Evolutionary conservation across 176 grass and related monocot species (phyloP).

Genomic region (Oryza meyeriana): DNA sequence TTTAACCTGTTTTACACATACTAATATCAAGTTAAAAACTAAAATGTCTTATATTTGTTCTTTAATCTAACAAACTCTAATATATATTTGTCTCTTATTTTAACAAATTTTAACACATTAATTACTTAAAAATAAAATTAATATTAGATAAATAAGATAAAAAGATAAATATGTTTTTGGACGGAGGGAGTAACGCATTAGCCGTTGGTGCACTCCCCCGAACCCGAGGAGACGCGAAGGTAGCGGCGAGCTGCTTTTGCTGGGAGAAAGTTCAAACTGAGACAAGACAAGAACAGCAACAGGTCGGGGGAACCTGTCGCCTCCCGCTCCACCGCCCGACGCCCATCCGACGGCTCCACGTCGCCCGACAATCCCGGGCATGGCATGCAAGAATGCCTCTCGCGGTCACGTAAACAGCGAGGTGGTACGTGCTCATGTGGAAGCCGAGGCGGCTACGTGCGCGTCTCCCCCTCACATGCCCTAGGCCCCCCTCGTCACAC

Average conservation of each 20-base stretch:
- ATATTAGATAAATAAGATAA: too few relatives aligned
- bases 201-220: background rate
- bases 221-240: background rate
- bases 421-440: constrained; percentile 39
- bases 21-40: too few relatives aligned
- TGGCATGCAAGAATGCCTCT: background rate
- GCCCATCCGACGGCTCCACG: background rate
- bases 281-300: background rate
- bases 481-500: background rate
- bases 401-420: constrained; percentile 4
- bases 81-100: too few relatives aligned
- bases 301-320: background rate
- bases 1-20: too few relatives aligned
- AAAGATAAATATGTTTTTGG: too few relatives aligned
- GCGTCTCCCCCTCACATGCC: constrained; percentile 39
- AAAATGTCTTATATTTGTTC: too few relatives aligned
- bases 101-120: too few relatives aligned
- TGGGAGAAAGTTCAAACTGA: background rate
- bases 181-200: too few relatives aligned
- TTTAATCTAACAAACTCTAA: too few relatives aligned
- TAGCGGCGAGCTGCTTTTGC: too few relatives aligned
- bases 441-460: constrained; percentile 57
- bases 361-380: background rate
- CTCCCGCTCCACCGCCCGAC: background rate
- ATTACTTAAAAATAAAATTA: too few relatives aligned